A percentile compares a stretch with the other conserved stretches of the same genome.
These are phyloP conservation scores for Backusella liffmaniae DNA, from an alignment of 192 early-diverging fungal species.

Conservation along the genomic window DNA sequence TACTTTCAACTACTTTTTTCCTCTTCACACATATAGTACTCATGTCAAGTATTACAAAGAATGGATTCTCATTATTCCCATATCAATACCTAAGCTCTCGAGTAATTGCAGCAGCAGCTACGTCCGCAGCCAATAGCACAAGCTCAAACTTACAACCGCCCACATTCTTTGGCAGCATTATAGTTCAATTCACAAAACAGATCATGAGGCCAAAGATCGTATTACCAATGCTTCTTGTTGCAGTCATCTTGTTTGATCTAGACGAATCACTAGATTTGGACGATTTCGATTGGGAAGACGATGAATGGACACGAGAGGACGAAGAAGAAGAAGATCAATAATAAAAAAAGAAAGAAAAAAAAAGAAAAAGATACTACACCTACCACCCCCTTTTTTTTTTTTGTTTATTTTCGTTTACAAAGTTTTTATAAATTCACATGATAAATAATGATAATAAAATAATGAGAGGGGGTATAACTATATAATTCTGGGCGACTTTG, in stretches of 20 bases:
- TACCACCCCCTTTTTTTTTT: background rate
- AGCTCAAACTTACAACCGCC: background rate
- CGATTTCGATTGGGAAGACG: slow-evolving; percentile 28
- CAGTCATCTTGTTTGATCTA: slow-evolving; percentile 33
- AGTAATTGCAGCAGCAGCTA: slow-evolving; percentile 10
- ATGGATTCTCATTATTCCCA: slow-evolving; percentile 4
- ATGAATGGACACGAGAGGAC: slow-evolving; percentile 12
- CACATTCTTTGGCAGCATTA: slow-evolving; percentile 19
- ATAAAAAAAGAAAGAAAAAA: background rate
- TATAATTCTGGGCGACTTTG: background rate
- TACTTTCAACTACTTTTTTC: background rate
- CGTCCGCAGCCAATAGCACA: background rate
- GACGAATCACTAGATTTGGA: slow-evolving; percentile 33
- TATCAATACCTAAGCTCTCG: slow-evolving; percentile 15
- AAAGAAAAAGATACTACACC: background rate
- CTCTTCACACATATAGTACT: background rate
- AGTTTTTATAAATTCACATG: background rate
- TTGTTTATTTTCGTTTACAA: background rate
- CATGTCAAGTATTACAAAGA: background rate
- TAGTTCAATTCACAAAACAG: slow-evolving; percentile 30
- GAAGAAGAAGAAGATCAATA: background rate
- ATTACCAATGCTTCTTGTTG: slow-evolving; percentile 25
- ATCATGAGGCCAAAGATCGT: slow-evolving; percentile 27
- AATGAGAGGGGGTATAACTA: background rate
- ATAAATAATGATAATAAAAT: background rate